A percentile compares a stretch with the other conserved stretches of the same genome.
These are phyloP conservation scores for Polyporus arcularius DNA, from an alignment of 768 basidiomycete species.

Conservation along the genomic window DNA sequence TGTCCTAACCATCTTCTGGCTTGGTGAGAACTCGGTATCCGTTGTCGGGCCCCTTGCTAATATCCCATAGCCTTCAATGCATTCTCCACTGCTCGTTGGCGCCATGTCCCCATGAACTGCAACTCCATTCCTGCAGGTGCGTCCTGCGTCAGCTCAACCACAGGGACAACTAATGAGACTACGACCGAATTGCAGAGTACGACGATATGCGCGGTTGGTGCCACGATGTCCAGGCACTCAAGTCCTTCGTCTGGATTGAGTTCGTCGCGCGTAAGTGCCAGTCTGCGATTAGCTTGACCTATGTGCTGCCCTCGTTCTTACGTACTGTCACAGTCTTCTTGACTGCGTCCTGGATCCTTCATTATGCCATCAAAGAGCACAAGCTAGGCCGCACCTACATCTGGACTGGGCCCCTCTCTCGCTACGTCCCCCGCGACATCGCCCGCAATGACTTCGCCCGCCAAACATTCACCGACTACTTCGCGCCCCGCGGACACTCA, in stretches of 20 bases:
- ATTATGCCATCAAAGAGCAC: conserved; percentile 47
- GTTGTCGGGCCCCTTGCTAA: background rate
- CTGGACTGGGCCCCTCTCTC: conserved; percentile 51
- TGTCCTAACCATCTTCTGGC: conserved; percentile 53
- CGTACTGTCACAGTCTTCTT: conserved; percentile 39
- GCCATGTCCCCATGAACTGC: conserved; percentile 48
- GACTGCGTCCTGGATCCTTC: conserved; percentile 42
- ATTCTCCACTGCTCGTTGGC: conserved; percentile 63
- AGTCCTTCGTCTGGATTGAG: conserved; percentile 60
- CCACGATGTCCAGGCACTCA: conserved; percentile 53
- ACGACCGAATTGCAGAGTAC: conserved; percentile 33
- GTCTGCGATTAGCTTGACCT: too few species aligned
- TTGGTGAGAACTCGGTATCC: conserved; percentile 36
- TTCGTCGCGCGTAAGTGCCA: conserved; percentile 50
- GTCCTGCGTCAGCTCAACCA: conserved; percentile 10
- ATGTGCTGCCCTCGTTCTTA: background rate
- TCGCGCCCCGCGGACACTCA: conserved; percentile 11
- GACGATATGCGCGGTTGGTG: conserved; percentile 53
- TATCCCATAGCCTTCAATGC: conserved; percentile 49
- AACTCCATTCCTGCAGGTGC: conserved; percentile 47
- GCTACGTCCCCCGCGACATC: conserved; percentile 40
- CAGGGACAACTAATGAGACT: background rate
- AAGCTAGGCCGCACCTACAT: conserved; percentile 50
- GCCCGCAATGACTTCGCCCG: conserved; percentile 12
- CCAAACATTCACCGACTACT: conserved; percentile 21